Conservation (phyloP, 1,284 basidiomycete species). For the Serendipita sp. region DNA sequence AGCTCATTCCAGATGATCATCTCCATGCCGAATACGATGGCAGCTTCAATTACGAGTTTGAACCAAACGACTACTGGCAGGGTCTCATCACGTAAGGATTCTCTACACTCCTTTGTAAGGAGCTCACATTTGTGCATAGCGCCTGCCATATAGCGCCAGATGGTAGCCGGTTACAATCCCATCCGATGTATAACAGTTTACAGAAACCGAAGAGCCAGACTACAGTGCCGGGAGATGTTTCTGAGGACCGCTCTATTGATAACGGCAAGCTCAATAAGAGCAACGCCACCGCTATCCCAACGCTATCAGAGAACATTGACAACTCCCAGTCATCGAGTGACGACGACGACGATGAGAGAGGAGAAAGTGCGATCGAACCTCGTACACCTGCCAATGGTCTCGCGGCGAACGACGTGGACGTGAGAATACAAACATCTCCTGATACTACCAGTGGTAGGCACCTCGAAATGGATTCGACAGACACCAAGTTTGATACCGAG, state of each 20-base stretch:
- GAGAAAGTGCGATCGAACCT: neutral
- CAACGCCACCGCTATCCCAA: neutral
- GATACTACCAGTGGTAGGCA: too few species aligned
- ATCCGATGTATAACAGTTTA: neutral
- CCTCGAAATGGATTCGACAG: too few species aligned
- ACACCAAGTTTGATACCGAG: too few species aligned
- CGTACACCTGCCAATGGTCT: neutral
- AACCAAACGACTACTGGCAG: constrained; percentile 65
- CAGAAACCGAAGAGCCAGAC: too few species aligned
- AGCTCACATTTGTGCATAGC: neutral
- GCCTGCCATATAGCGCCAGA: neutral
- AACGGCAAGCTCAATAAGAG: neutral
- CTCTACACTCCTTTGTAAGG: neutral
- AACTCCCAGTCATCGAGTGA: neutral
- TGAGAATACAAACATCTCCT: too few species aligned
- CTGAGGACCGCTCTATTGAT: too few species aligned
- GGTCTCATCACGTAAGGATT: constrained; percentile 48
- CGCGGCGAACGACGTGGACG: neutral
- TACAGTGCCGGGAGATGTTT: too few species aligned
- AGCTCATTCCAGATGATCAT: constrained; percentile 61
- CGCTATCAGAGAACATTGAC: neutral
- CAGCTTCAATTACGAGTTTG: constrained; percentile 61
- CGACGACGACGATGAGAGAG: neutral
- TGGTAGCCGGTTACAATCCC: neutral
- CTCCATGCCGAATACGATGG: constrained; percentile 78